Evolutionary conservation across 2,329 filamentous ascomycete genomes (phyloP).

Genomic region (Apiospora hydei): DNA sequence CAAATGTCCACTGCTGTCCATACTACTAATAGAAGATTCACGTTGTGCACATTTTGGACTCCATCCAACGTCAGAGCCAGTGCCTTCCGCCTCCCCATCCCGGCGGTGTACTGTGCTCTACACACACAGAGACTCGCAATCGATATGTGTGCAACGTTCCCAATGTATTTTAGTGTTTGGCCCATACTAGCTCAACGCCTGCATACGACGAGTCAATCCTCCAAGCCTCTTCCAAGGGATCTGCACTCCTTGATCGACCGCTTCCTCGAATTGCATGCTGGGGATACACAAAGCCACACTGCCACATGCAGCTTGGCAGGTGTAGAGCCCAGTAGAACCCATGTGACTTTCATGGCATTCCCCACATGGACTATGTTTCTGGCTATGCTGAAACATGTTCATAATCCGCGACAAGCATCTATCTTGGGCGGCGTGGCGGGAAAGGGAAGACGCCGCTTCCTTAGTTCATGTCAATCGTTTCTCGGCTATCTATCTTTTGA

Average conservation of each 20-base stretch:
- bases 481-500: slow-evolving; percentile 9
- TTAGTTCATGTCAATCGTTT: slow-evolving; percentile 15
- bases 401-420: not conserved
- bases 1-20: no score
- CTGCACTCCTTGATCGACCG: not conserved
- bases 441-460: not conserved
- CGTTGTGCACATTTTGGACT: not conserved
- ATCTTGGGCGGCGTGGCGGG: not conserved
- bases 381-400: slow-evolving; percentile 21
- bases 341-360: slow-evolving; percentile 16
- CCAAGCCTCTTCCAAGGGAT: not conserved
- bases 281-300: not conserved
- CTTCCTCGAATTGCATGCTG: slow-evolving; percentile 14
- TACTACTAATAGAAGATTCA: not conserved
- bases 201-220: slow-evolving; percentile 9
- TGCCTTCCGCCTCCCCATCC: not conserved
- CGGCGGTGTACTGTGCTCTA: not conserved
- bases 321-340: no score
- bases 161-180: not conserved
- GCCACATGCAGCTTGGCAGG: not conserved
- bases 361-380: slow-evolving; percentile 19
- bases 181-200: not conserved
- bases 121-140: not conserved
- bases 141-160: not conserved
- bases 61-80: not conserved